These are phyloP conservation scores for Chaetomium globosum DNA, from an alignment of 2,329 filamentous ascomycete species.

Conservation along the genomic window DNA sequence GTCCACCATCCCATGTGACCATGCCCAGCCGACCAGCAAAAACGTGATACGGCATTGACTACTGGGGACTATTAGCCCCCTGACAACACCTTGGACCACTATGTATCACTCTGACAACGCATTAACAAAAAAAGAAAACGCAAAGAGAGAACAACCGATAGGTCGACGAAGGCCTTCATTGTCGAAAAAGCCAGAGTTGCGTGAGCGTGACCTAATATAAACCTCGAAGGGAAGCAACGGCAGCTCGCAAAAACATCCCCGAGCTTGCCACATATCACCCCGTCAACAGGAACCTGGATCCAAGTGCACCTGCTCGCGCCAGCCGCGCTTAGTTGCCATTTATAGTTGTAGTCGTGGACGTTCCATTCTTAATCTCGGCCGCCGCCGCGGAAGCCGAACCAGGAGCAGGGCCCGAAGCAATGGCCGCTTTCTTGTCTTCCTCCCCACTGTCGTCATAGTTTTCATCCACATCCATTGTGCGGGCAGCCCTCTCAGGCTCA, in stretches of 20 bases:
- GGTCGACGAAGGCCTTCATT: not conserved
- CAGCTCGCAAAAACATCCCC: not conserved
- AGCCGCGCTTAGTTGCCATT: slow-evolving; percentile 45
- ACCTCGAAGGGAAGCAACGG: not conserved
- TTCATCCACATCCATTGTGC: slow-evolving; percentile 97
- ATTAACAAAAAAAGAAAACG: not conserved
- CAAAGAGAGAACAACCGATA: not conserved
- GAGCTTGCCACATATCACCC: too few relatives aligned
- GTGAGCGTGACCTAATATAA: slow-evolving; percentile 14
- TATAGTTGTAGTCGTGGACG: slow-evolving; percentile 52
- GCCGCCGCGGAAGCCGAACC: slow-evolving; percentile 53
- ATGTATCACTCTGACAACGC: slow-evolving; percentile 10
- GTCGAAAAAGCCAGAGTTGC: not conserved
- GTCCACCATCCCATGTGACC: not conserved
- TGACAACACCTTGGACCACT: not conserved
- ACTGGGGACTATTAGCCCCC: not conserved
- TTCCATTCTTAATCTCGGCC: slow-evolving; percentile 56
- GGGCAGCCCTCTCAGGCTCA: slow-evolving; percentile 79
- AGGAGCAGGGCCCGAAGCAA: slow-evolving; percentile 45
- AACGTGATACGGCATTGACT: not conserved
- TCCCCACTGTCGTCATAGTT: slow-evolving; percentile 95
- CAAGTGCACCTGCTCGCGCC: not conserved
- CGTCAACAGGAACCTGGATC: not conserved
- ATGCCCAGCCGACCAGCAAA: not conserved
- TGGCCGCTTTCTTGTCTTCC: slow-evolving; percentile 69